Evolutionary conservation across 1,284 basidiomycete genomes (phyloP).

Genomic region (Phenoliferia sp.): DNA sequence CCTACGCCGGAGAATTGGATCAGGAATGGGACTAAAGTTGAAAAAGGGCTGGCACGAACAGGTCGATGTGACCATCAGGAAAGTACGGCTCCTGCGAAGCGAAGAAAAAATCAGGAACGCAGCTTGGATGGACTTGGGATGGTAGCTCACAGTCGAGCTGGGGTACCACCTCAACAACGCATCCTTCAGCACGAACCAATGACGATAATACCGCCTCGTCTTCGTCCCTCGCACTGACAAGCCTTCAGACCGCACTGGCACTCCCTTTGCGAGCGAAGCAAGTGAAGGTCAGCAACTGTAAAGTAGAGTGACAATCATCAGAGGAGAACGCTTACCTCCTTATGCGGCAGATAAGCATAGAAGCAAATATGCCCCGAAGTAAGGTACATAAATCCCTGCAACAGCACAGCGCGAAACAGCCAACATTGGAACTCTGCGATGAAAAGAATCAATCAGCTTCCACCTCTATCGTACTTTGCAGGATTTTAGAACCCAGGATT

Average conservation of each 20-base stretch:
- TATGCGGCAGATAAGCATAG: conserved; percentile 87
- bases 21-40: not conserved
- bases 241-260: conserved; percentile 62
- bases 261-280: conserved; percentile 54
- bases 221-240: conserved; percentile 41
- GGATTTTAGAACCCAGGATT: conserved; percentile 16
- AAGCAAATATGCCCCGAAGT: conserved; percentile 90
- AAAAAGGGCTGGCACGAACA: conserved; percentile 41
- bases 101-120: not conserved
- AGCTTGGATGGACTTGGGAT: conserved; percentile 9
- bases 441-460: not conserved
- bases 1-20: not conserved
- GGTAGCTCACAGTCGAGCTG: conserved; percentile 66
- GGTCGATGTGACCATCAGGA: conserved; percentile 86
- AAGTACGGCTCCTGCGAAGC: conserved; percentile 80
- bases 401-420: conserved; percentile 54
- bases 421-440: conserved; percentile 49
- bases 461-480: not conserved
- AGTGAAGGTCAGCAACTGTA: not conserved
- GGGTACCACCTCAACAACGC: conserved; percentile 92
- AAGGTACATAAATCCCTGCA: conserved; percentile 95
- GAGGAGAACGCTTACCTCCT: conserved; percentile 62
- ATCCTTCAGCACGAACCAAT: conserved; percentile 92
- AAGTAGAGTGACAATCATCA: conserved; percentile 1
- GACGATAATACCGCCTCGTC: conserved; percentile 82